Base-by-base conservation (phyloP, 768 basidiomycete species). In the Filobasidium floriforme region DNA sequence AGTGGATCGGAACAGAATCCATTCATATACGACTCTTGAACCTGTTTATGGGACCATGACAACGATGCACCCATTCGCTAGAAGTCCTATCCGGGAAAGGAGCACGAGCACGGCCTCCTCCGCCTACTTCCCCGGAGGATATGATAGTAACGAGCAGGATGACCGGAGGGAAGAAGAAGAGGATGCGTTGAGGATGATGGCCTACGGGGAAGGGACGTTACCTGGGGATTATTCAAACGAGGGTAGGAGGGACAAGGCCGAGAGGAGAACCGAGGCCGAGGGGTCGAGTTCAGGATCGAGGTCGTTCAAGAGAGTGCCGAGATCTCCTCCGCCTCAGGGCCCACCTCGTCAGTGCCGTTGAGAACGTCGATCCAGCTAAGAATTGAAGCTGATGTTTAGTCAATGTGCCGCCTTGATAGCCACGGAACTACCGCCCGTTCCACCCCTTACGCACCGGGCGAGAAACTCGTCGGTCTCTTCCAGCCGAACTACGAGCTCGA, bases 21-120 rank as follows among this genome's bases (percentile, higher is more conserved):
- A 37, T 37, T 9, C 32, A 4, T 37, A 4, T 37, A 37, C 32
- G 32, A 37, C 32, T 3, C 4, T n/a, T 9, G 32, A 9, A 37
- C 32, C 32, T 37, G 4, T 37, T 9, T 37, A 9, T 37, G 46
- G 46, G 24, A 51, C 18, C 18, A 57, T 57, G 54, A 28, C 54
- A 19, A 26, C 54, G 24, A 57, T 57, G 12, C 54, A 57, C 26
- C 54, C 54, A 24, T 57, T 57, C 29, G 54, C 54, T 28, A 6
- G 54, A 1, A 57, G 54, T 28, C 54, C 54, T 15, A 57, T 19
- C 54, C 32, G 32, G 32, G 32, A 37, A 57, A 57, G 15, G 54
- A 57, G 6, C 15, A 49, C 46, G 12, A 12, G 54, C n/a, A 24
- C 14, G 19, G 19, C 15, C 54, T 24, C 26, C 54, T 57, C 29